Base-by-base conservation (phyloP, 2,329 filamentous ascomycete genomes). In the Pseudofabraea citricarpa region DNA sequence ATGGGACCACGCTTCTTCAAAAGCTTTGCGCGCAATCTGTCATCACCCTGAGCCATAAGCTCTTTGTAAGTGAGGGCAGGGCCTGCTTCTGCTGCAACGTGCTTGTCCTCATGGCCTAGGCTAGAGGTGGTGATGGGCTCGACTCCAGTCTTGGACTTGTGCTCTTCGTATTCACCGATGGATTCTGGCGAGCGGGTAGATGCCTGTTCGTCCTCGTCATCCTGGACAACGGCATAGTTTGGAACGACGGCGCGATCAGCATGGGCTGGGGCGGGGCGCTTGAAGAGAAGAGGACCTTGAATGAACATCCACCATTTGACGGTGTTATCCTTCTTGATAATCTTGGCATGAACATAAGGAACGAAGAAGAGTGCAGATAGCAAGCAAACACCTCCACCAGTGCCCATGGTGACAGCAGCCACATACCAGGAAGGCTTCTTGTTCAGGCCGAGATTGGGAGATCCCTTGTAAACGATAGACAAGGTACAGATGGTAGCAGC, bases 401-500 rank as follows among this genome's bases (percentile, higher is more conserved):
- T 72, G 31, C 84, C 83, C 47, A 88, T 57, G 15, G 80, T 82
- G 48, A 88, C 83, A 12, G 75, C 66, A 9, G 73, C 82, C 48
- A 89, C 77, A 58, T 78, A 89, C 74, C 76, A 81, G 7, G 64
- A 63, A 2, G 85, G 81, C 71, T 83, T 85, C 65, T 83, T 77
- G 68, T 68, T 71, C 21, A 87, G 69, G 18, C 74, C 73, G 22
- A 87, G 74, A 46, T 71, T 81, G 19, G 85, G 84, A 8, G 85
- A 87, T 23, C 85, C 85, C 73, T 90, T 89, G 75, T 87, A 89
- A 54, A 90, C 85, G 55, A 90, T 81, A 33, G 83, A 87, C 5
- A 90, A 72, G 0, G 85, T 85, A 67, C 84, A 87, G 56, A 90
- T 67, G 46, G 83, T 87, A 43, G 74, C 83, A 44, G 85, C 83